A percentile compares a stretch with the other conserved stretches of the same genome.
Conservation (phyloP, 192 early-diverging fungal species). For the Martensiomyces pterosporus region DNA sequence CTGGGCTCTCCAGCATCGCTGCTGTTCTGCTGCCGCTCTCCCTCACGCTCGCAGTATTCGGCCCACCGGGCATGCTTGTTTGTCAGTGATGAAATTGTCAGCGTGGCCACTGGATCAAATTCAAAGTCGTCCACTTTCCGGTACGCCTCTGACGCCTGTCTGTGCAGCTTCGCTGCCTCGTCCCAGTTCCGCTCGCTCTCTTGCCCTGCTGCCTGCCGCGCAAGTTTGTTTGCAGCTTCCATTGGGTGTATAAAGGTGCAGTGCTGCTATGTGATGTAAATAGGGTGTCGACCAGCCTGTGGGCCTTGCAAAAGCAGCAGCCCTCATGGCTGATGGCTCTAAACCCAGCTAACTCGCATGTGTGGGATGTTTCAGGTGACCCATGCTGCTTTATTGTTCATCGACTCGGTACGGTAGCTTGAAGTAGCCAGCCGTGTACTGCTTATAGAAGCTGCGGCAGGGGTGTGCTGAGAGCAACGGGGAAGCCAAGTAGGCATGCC, state of each 20-base stretch:
- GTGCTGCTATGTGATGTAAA: too few species aligned
- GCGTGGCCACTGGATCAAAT: constrained; percentile 40
- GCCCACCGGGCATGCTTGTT: constrained; percentile 42
- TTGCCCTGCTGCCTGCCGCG: constrained; percentile 24
- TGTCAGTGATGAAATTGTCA: constrained; percentile 32
- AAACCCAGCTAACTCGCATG: too few species aligned
- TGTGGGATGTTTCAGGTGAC: too few species aligned
- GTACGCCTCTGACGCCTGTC: constrained; percentile 25
- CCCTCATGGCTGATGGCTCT: too few species aligned
- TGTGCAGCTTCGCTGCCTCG: constrained; percentile 21
- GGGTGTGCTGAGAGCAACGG: too few species aligned
- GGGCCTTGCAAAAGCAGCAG: too few species aligned
- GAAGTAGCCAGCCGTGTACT: too few species aligned
- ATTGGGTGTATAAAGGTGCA: constrained; percentile 4
- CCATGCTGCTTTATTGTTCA: too few species aligned
- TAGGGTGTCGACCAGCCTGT: too few species aligned
- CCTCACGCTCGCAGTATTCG: constrained; percentile 32
- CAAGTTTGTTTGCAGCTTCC: constrained; percentile 31
- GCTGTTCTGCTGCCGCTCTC: background rate
- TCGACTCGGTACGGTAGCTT: too few species aligned
- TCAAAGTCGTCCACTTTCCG: constrained; percentile 13
- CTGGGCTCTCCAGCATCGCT: background rate
- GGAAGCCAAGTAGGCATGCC: too few species aligned
- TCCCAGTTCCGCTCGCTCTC: constrained; percentile 22
- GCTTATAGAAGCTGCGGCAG: too few species aligned